Evolutionary conservation across 2,329 filamentous ascomycete species (phyloP).

Genomic region (Scedosporium aurantiacum): DNA sequence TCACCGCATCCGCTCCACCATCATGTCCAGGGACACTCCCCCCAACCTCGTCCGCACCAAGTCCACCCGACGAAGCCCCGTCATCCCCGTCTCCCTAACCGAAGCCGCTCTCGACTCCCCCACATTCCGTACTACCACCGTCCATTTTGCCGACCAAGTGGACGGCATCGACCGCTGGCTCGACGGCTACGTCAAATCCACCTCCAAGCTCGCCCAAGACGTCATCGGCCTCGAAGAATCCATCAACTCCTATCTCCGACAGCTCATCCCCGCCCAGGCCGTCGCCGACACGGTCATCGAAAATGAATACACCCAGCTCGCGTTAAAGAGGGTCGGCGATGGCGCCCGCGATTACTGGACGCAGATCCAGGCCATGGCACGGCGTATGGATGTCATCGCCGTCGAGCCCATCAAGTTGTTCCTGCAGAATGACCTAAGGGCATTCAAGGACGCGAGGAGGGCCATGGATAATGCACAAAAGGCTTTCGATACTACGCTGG

Average conservation of each 20-base stretch:
- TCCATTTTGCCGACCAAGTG: constrained; percentile 85
- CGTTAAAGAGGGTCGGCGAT: constrained; percentile 75
- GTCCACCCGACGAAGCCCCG: constrained; percentile 21
- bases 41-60: background rate
- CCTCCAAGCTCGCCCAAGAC: constrained; percentile 45
- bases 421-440: constrained; percentile 64
- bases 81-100: constrained; percentile 71
- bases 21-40: background rate
- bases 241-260: constrained; percentile 64
- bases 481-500: constrained; percentile 68
- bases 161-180: constrained; percentile 91
- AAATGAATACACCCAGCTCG: constrained; percentile 86
- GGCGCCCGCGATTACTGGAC: constrained; percentile 82
- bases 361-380: constrained; percentile 60
- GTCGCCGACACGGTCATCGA: constrained; percentile 80
- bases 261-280: constrained; percentile 61
- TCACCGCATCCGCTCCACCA: background rate
- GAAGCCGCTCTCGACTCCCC: constrained; percentile 95
- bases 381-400: constrained; percentile 64
- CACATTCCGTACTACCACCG: constrained; percentile 77
- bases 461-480: constrained; percentile 71
- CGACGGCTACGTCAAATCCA: constrained; percentile 44
- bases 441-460: constrained; percentile 76
- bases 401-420: constrained; percentile 76
- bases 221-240: constrained; percentile 67